These are phyloP conservation scores for Microbotryomycetes sp. DNA, from an alignment of 1,284 basidiomycete genomes.

Conservation along the genomic window DNA sequence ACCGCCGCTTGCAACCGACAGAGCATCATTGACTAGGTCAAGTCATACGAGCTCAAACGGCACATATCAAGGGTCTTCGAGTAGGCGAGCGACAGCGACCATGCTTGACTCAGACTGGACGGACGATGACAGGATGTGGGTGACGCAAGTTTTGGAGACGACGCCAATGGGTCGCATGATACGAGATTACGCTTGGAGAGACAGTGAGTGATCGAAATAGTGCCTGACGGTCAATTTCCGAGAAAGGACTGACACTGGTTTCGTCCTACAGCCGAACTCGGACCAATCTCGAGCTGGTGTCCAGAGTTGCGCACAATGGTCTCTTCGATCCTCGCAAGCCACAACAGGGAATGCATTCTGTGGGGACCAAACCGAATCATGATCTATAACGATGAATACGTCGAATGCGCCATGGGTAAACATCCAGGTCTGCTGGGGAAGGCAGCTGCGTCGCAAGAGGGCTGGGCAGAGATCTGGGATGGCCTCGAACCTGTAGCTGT, in stretches of 20 bases:
- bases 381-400: conserved; percentile 24
- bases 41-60: not conserved
- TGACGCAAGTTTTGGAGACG: not conserved
- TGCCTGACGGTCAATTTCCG: not conserved
- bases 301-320: conserved; percentile 17
- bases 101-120: not conserved
- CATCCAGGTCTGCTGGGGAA: conserved; percentile 31
- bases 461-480: conserved; percentile 34
- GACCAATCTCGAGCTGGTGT: conserved; percentile 17
- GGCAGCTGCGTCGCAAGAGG: conserved; percentile 12
- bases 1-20: too few relatives aligned
- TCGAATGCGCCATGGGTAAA: conserved; percentile 25
- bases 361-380: conserved; percentile 14
- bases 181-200: conserved; percentile 6
- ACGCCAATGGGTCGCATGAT: conserved; percentile 17
- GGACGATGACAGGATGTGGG: not conserved
- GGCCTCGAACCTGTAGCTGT: conserved; percentile 19
- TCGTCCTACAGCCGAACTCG: conserved; percentile 4
- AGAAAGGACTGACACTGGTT: not conserved
- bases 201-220: too few relatives aligned
- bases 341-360: conserved; percentile 25
- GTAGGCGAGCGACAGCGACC: not conserved
- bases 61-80: too few relatives aligned
- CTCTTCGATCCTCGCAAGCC: conserved; percentile 19
- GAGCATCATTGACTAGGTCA: not conserved